A percentile compares a stretch with the other conserved stretches of the same genome.
Evolutionary conservation across 2,329 filamentous ascomycete species (phyloP).

Genomic region (Fusarium fracticaudum): DNA sequence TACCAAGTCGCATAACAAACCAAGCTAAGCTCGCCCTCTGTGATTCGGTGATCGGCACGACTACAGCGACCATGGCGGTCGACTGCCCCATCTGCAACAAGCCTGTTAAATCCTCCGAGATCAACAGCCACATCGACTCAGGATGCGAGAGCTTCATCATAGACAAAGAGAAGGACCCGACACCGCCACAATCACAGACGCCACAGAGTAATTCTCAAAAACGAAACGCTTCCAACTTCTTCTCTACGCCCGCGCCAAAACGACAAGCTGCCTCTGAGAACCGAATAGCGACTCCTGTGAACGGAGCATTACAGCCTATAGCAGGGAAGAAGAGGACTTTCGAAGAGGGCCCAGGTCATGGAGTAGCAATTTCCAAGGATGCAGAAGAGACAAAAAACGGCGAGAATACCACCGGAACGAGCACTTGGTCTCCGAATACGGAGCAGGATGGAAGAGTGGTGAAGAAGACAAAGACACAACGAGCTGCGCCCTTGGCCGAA

Average conservation of each 20-base stretch:
- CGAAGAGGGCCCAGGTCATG: constrained; percentile 62
- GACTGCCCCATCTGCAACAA: constrained; percentile 85
- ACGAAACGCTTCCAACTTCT: constrained; percentile 66
- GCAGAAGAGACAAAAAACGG: constrained; percentile 7
- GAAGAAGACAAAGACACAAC: constrained; percentile 76
- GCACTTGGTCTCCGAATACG: background rate
- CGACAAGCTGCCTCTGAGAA: constrained; percentile 53
- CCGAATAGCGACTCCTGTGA: constrained; percentile 48
- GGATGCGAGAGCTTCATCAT: constrained; percentile 76
- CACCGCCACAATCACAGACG: constrained; percentile 45
- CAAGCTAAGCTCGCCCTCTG: background rate
- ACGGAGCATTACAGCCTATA: constrained; percentile 44
- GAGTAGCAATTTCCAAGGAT: background rate
- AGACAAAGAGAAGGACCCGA: constrained; percentile 54
- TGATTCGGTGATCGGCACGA: constrained; percentile 4
- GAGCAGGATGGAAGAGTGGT: constrained; percentile 52
- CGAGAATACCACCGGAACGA: constrained; percentile 13
- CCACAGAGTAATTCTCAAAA: constrained; percentile 57
- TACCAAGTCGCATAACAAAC: background rate
- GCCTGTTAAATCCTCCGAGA: constrained; percentile 74
- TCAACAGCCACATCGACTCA: constrained; percentile 93
- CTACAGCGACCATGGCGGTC: constrained; percentile 57
- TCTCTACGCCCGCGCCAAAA: constrained; percentile 69
- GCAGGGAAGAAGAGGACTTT: constrained; percentile 61
- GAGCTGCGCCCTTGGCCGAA: constrained; percentile 87